phyloP scores from a whole-genome alignment of 2,329 filamentous ascomycete species.

The Rutstroemia sp. region DNA sequence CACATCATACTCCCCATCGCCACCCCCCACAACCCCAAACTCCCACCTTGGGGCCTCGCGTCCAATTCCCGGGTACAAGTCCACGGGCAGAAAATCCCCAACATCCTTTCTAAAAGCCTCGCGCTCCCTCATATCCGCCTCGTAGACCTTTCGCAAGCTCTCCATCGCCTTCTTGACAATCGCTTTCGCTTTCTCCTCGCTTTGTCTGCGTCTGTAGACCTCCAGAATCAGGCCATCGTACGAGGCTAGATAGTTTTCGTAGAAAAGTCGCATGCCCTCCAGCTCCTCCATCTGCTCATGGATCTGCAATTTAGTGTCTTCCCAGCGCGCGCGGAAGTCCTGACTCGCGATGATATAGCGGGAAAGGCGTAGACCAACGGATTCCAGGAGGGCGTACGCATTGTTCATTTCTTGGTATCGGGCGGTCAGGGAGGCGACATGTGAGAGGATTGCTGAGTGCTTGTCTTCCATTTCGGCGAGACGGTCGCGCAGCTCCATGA shows the following conservation, averaged over 20 bases:
- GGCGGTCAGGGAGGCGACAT: conserved; percentile 49
- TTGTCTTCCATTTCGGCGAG: conserved; percentile 70
- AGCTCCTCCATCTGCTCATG: conserved; percentile 66
- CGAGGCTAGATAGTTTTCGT: conserved; percentile 76
- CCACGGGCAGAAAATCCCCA: conserved; percentile 78
- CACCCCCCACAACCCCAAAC: conserved; percentile 15
- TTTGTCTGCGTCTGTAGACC: conserved; percentile 63
- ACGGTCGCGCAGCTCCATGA: conserved; percentile 65
- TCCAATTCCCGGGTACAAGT: conserved; percentile 76
- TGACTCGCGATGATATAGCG: conserved; percentile 57
- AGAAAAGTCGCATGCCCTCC: conserved; percentile 70
- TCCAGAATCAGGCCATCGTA: conserved; percentile 84
- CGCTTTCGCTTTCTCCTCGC: conserved; percentile 65
- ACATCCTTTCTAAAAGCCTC: conserved; percentile 75
- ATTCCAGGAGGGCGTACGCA: conserved; percentile 59
- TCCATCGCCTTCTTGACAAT: conserved; percentile 73
- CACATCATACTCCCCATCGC: conserved; percentile 3
- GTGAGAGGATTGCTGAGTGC: conserved; percentile 53
- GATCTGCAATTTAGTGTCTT: conserved; percentile 65
- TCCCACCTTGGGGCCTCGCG: conserved; percentile 31
- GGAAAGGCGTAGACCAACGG: conserved; percentile 58
- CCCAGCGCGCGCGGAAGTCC: conserved; percentile 62
- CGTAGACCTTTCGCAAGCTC: conserved; percentile 66
- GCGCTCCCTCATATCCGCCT: conserved; percentile 64
- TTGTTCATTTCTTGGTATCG: conserved; percentile 51